Evolutionary conservation across 2,329 filamentous ascomycete genomes (phyloP), one percentile per base, ranked within the genome.

Genomic region (Fusarium lateritium): DNA sequence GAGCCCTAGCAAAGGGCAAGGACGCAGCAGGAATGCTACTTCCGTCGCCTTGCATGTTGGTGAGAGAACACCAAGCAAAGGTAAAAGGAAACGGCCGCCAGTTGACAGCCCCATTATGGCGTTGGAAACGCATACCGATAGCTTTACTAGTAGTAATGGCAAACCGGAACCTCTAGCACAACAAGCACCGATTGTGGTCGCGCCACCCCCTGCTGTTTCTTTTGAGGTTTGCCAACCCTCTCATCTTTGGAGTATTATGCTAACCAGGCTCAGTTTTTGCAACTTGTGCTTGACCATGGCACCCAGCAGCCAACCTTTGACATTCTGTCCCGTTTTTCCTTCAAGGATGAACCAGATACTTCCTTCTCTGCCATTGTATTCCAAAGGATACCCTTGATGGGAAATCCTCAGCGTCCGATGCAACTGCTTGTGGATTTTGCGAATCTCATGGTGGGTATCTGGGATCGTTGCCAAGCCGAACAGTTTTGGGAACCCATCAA

Each of bases 321-420:
- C 71, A 83, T 86, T 3, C 81, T 95, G 17, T 85, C 89, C 9
- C 87, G 86, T 46, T 88, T 89, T 76, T 77, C 83, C 6, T 89
- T 93, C 54, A 89, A 91, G 3, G 92, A 91, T 0, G 82, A 88
- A n/a, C 85, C 86, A 2, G 77, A 80, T 2, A 85, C 85, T 45
- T 90, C 89, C 1, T 82, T 94, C 8, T 88, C 91, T 0, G 88
- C 91, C 5, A 83, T 90, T 22, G 86, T 94, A 31, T 86, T 93
- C 54, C 88, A 92, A 66, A 86, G 86, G 44, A 79, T 95, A n/a
- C 87, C 90, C 0, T 76, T 83, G 7, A 83, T 89, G 65, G 86
- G 86, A 52, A 83, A 79, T 46, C 81, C 76, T 56, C 81, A 75
- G 54, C 84, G 81, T 62, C 86, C 81, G 49, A 83, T 80, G 78